These are phyloP conservation scores for Melaleuca alternifolia DNA, from an alignment of 345 rosid species.

Conservation along the genomic window DNA sequence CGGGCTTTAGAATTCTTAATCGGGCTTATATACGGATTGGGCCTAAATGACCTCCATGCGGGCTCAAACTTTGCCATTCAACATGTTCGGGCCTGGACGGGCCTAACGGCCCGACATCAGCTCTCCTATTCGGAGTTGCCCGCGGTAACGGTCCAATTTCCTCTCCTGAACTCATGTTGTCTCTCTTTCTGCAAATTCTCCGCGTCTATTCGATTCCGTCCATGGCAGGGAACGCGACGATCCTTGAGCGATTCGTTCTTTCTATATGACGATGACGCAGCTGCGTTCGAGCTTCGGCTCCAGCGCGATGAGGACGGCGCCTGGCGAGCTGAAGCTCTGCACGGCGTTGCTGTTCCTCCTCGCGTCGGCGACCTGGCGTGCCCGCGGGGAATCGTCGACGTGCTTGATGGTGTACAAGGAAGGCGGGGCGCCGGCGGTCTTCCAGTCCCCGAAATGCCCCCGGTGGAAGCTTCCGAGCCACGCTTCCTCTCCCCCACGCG, in stretches of 20 bases:
- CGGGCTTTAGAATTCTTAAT: not conserved
- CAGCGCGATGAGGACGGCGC: not conserved
- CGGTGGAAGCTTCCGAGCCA: conserved; percentile 56
- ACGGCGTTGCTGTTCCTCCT: conserved; percentile 1
- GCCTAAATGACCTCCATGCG: not conserved
- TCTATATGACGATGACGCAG: not conserved
- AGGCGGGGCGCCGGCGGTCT: conserved; percentile 93
- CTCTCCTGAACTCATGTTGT: not conserved
- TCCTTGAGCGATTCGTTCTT: not conserved
- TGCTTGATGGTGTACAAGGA: conserved; percentile 71
- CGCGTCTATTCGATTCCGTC: not conserved
- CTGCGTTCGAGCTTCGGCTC: not conserved
- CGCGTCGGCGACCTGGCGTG: not conserved
- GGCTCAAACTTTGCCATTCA: not conserved
- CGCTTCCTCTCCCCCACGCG: conserved; percentile 20
- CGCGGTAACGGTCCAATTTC: not conserved
- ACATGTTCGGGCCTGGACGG: not conserved
- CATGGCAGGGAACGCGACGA: not conserved
- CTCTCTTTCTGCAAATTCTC: not conserved
- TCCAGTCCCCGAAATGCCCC: conserved; percentile 81
- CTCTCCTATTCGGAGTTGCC: not conserved
- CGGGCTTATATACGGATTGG: not conserved
- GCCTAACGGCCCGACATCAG: not conserved
- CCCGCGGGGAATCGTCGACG: conserved; percentile 56
- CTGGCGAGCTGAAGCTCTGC: not conserved